phyloP scores from a whole-genome alignment of 2,329 filamentous ascomycete genomes.

The Eutypella sp. region DNA sequence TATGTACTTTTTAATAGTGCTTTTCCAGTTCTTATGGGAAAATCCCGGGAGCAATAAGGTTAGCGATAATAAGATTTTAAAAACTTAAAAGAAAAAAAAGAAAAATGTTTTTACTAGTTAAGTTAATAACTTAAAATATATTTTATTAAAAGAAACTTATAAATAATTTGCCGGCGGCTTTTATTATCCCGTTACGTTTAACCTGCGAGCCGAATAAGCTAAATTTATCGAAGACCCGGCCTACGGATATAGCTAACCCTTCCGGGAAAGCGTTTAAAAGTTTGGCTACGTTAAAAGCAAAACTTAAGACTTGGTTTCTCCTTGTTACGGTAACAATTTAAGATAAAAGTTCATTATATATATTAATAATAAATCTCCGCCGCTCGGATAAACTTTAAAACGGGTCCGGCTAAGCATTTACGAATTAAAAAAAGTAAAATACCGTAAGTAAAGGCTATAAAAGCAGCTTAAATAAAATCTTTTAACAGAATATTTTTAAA shows the following conservation, averaged over 20 bases:
- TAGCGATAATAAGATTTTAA: constrained; percentile 32
- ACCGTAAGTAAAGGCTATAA: no score
- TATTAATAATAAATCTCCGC: neutral
- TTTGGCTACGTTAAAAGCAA: neutral
- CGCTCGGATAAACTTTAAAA: no score
- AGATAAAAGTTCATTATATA: constrained; percentile 5
- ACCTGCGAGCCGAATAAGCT: constrained; percentile 4
- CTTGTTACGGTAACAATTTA: constrained; percentile 4
- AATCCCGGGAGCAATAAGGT: constrained; percentile 29
- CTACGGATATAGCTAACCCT: neutral
- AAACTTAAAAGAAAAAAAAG: constrained; percentile 28
- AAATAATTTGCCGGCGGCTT: constrained; percentile 23
- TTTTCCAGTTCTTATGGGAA: constrained; percentile 39
- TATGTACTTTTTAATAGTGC: constrained; percentile 39
- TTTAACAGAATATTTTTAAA: no score
- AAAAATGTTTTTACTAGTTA: neutral
- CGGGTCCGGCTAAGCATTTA: no score
- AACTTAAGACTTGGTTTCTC: constrained; percentile 3
- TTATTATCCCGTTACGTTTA: constrained; percentile 19
- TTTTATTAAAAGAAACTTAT: constrained; percentile 11
- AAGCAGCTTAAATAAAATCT: no score
- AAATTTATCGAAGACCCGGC: neutral
- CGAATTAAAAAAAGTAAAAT: no score
- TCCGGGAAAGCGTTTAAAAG: neutral
- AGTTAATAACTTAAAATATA: no score